Conservation (phyloP, 2,329 filamentous ascomycete genomes). For the Tricladium varicosporioides region DNA sequence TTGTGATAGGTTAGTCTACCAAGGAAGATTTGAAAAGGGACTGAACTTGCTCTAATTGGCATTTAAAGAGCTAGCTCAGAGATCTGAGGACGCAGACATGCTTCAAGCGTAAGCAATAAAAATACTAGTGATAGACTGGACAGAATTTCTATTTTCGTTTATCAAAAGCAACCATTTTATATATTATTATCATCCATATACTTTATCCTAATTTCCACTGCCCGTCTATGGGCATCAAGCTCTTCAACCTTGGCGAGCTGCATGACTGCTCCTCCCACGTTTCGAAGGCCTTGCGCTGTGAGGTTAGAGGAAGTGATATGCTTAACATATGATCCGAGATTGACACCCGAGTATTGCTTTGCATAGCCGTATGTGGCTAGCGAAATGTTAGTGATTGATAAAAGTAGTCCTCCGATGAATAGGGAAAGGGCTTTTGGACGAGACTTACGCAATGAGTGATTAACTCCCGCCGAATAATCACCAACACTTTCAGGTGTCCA, state of each 20-base stretch:
- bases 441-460: slow-evolving; percentile 90
- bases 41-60: no score
- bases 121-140: no score
- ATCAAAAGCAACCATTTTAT: slow-evolving; percentile 1
- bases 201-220: slow-evolving; percentile 63
- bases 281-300: slow-evolving; percentile 78
- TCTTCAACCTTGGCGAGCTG: slow-evolving; percentile 92
- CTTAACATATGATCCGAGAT: slow-evolving; percentile 93
- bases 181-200: slow-evolving; percentile 36
- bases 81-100: no score
- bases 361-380: slow-evolving; percentile 95
- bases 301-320: slow-evolving; percentile 95
- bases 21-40: no score
- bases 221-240: slow-evolving; percentile 84
- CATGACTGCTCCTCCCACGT: slow-evolving; percentile 90
- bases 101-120: no score
- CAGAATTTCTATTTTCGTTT: no score
- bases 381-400: slow-evolving; percentile 14
- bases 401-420: no score
- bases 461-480: slow-evolving; percentile 96
- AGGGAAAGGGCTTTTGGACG: background rate
- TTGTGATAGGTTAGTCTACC: no score
- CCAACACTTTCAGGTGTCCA: slow-evolving; percentile 99
- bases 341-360: slow-evolving; percentile 97
- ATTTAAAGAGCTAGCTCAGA: no score